These are phyloP conservation scores for Amaranthus cruentus DNA, from an alignment of 148 eudicot genomes.

Conservation along the genomic window DNA sequence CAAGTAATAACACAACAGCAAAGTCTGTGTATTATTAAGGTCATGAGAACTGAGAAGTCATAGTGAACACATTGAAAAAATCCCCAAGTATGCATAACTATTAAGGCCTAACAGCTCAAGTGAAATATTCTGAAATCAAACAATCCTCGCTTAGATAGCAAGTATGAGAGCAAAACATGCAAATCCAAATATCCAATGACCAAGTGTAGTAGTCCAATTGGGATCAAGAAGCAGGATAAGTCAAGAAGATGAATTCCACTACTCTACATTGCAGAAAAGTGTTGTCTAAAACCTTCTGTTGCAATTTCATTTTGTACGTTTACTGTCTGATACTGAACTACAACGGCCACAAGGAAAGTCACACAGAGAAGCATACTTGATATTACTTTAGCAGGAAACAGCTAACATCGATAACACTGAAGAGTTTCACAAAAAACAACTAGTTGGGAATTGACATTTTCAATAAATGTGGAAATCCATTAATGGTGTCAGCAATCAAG, in stretches of 20 bases:
- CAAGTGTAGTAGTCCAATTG: background rate
- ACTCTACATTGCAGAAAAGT: background rate
- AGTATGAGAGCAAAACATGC: background rate
- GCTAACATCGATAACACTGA: background rate
- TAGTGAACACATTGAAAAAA: too few relatives aligned
- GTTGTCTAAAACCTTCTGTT: background rate
- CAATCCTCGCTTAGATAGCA: background rate
- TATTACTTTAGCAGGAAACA: background rate
- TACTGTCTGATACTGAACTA: background rate
- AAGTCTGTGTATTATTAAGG: too few relatives aligned
- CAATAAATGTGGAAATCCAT: background rate
- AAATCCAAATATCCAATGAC: background rate
- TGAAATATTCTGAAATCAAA: background rate
- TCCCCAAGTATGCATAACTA: background rate
- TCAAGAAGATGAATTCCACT: background rate
- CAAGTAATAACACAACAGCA: too few relatives aligned
- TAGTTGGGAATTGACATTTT: background rate
- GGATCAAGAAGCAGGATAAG: background rate
- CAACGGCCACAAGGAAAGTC: background rate
- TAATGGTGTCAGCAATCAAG: background rate
- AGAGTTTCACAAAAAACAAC: background rate
- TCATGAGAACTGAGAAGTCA: background rate
- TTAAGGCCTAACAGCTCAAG: background rate
- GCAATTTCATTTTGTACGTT: background rate
- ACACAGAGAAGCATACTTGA: background rate